Evolutionary conservation across 2,329 filamentous ascomycete species (phyloP), one percentile per base, ranked within the genome.

Genomic region (Colletotrichum tabaci): DNA sequence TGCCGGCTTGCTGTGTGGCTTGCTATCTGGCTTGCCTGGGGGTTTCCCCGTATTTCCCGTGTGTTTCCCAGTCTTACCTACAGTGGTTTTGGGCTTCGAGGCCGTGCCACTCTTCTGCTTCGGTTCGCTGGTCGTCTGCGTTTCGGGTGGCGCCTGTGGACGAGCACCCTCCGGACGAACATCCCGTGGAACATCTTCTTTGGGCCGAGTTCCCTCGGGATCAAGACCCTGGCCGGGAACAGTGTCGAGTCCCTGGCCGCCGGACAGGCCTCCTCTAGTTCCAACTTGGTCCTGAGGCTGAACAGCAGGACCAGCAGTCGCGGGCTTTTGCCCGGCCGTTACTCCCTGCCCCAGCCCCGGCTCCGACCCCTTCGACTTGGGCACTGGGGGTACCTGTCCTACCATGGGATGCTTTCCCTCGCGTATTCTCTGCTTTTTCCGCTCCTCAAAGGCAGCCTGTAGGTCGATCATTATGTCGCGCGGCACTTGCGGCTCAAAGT

Each of bases 361-460:
- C 3, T 21, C 30, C 52, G 4, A 13, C 7, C n/a, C 26, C 18
- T 58, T 58, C 21, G 38, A 52, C 50, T 38, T 30, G 10, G 38
- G 16, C 23, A 6, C 46, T 3, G 44, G 46, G 18, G 46, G 21
- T 6, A 8, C 30, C 18, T 50, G 60, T 21, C 69, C 69, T 21
- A 60, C 44, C 3, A 72, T 53, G 9, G 67, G 49, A 7, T 21
- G 35, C 61, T 66, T 72, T 18, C 70, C 67, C 46, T 70, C 55
- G 7, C 35, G 18, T 21, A 57, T 57, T 26, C 69, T 72, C 38
- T 72, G 50, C 8, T 35, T n/a, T 13, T 18, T 61, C 26, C 65
- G 47, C 15, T 46, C 42, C 10, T 69, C 47, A 13, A 44, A 42
- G 9, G 23, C 56, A 18, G 30, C 26, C 42, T 9, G 40, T 13